Evolutionary conservation across 2,329 filamentous ascomycete genomes (phyloP), one percentile per base, ranked within the genome.

Genomic region (Teratosphaeria destructans): DNA sequence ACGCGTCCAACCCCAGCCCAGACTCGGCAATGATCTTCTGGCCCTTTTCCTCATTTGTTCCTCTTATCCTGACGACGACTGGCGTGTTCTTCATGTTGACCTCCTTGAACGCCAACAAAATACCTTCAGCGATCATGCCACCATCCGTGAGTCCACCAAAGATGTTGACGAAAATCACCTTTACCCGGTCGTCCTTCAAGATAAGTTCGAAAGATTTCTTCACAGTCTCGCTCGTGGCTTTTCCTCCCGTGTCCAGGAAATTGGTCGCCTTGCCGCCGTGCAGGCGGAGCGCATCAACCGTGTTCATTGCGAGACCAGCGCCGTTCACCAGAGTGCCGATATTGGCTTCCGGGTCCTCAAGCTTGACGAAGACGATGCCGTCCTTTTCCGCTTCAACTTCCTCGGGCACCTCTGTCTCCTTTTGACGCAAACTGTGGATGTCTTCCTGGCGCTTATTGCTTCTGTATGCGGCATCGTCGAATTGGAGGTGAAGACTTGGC

Each of bases 281-380:
- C 12, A 84, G 76, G 2, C 82, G 79, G 1, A 96, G 82, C 0
- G 88, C 87, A 71, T 96, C 91, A 61, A 92, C 85, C 0, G 90
- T 95, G 71, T 94, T 94, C 88, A 96, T 94, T 0, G 90, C 90
- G 1, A 96, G 81, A 0, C 91, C 91, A 0, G 92, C 91, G 52
- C 91, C 90, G 69, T 96, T 96, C 64, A 95, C 90, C 11, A 95
- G 78, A 0, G 88, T 95, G 43, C 90, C 91, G 57, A 95, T 86
- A 62, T 85, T 85, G 57, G 80, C 83, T 58, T 77, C 70, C 0
- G 77, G 77, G 2, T 80, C 78, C 59, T 68, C 59, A 2, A 82
- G 79, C 67, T 83, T 86, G 63, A 95, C 81, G 71, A 92, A 95
- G 0, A 94, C 88, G 66, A 95, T 90, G 3, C 89, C 89, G 60